Evolutionary conservation across 2,329 filamentous ascomycete species (phyloP).

Genomic region (Fonsecaea pedrosoi): DNA sequence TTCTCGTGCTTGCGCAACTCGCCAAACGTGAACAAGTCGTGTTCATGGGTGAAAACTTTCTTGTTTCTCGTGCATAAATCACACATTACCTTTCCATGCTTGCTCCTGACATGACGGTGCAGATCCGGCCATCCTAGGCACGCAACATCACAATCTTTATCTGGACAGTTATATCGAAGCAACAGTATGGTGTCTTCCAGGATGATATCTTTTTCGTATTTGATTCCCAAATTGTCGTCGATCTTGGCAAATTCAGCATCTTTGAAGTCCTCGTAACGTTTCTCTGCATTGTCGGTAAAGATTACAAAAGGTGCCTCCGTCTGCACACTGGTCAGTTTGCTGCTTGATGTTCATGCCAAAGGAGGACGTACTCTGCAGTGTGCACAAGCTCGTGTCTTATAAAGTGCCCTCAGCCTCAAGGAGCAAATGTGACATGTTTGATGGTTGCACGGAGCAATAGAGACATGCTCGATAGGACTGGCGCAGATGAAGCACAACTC

Average conservation of each 20-base stretch:
- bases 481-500: conserved; percentile 99
- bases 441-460: conserved; percentile 93
- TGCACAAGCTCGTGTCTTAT: conserved; percentile 96
- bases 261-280: conserved; percentile 84
- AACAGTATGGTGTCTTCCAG: conserved; percentile 88
- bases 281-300: conserved; percentile 84
- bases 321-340: conserved; percentile 38
- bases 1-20: conserved; percentile 88
- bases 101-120: conserved; percentile 79
- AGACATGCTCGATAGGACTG: conserved; percentile 83
- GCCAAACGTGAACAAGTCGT: conserved; percentile 83
- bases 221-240: conserved; percentile 88
- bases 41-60: conserved; percentile 97
- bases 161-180: conserved; percentile 93
- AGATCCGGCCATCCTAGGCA: conserved; percentile 81
- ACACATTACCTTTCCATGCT: conserved; percentile 76
- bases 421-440: conserved; percentile 96
- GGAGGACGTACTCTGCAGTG: conserved; percentile 77
- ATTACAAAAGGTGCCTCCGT: conserved; percentile 72
- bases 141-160: conserved; percentile 80
- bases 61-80: conserved; percentile 93
- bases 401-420: conserved; percentile 85
- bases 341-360: neutral
- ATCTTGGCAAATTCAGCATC: conserved; percentile 74
- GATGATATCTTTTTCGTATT: conserved; percentile 86